Conservation (phyloP, 768 basidiomycete species). For the Suillus tomentosus region DNA sequence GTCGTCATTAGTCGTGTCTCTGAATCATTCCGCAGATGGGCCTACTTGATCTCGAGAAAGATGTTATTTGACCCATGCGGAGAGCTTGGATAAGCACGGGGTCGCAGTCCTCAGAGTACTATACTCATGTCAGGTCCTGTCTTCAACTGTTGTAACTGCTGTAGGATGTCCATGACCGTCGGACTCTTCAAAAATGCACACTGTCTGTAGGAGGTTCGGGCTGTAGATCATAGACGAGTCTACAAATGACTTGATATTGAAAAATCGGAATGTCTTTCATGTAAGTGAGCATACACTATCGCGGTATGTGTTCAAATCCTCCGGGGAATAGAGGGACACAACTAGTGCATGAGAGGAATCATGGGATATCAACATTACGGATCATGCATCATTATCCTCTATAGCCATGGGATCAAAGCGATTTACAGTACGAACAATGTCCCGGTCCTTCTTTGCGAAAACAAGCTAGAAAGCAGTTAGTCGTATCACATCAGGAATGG, state of each 20-base stretch:
- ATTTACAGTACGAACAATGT: constrained; percentile 82
- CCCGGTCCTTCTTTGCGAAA: constrained; percentile 76
- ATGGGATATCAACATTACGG: constrained; percentile 29
- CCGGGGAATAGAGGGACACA: background rate
- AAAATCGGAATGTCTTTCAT: background rate
- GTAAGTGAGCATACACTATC: background rate
- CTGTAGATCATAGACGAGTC: background rate
- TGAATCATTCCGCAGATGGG: background rate
- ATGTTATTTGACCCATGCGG: background rate
- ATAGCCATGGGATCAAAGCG: constrained; percentile 45
- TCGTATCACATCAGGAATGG: constrained; percentile 5
- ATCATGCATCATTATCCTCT: constrained; percentile 32
- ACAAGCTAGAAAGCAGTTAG: constrained; percentile 57
- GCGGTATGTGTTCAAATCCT: background rate
- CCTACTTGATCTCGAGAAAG: background rate
- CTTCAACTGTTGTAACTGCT: background rate
- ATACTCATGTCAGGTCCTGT: background rate
- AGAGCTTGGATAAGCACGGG: background rate
- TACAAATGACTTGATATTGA: background rate
- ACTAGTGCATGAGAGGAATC: constrained; percentile 5
- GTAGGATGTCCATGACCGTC: background rate
- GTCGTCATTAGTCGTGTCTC: background rate
- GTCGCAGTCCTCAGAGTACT: background rate
- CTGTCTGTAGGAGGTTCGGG: background rate
- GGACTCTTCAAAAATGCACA: background rate